Evolutionary conservation across 371 early-diverging fungal species (phyloP).

Genomic region (Smittium culicis): DNA sequence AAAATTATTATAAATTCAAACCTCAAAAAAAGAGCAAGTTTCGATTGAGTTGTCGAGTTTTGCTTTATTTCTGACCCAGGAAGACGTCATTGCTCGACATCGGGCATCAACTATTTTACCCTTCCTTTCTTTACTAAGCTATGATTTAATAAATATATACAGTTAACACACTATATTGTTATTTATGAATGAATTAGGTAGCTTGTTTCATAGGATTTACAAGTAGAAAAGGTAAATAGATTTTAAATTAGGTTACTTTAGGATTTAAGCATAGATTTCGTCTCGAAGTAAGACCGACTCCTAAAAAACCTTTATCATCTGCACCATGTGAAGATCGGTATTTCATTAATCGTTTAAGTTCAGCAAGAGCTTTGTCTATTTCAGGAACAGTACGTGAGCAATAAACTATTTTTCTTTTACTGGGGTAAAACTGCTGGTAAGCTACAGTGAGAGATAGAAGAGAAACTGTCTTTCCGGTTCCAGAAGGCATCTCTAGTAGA

Average conservation of each 20-base stretch:
- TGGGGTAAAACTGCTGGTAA: slow-evolving; percentile 83
- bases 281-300: slow-evolving; percentile 89
- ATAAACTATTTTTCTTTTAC: slow-evolving; percentile 90
- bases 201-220: too few relatives aligned
- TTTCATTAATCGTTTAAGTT: slow-evolving; percentile 81
- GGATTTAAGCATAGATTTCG: slow-evolving; percentile 94
- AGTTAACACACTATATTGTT: background rate
- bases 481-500: slow-evolving; percentile 99
- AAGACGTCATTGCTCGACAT: slow-evolving; percentile 83
- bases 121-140: slow-evolving; percentile 55
- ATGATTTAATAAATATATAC: background rate
- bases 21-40: slow-evolving; percentile 70
- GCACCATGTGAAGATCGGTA: slow-evolving; percentile 55
- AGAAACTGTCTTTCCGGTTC: slow-evolving; percentile 98
- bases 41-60: slow-evolving; percentile 38
- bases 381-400: slow-evolving; percentile 98
- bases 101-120: slow-evolving; percentile 79
- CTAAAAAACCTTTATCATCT: slow-evolving; percentile 70
- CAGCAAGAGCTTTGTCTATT: slow-evolving; percentile 97
- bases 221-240: too few relatives aligned
- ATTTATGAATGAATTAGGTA: too few relatives aligned
- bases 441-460: slow-evolving; percentile 94
- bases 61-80: slow-evolving; percentile 80
- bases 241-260: slow-evolving; percentile 31
- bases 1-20: slow-evolving; percentile 7